A percentile compares a stretch with the other conserved stretches of the same genome.
phyloP scores from a whole-genome alignment of 345 rosid species.

The Erysimum cheiranthoides region DNA sequence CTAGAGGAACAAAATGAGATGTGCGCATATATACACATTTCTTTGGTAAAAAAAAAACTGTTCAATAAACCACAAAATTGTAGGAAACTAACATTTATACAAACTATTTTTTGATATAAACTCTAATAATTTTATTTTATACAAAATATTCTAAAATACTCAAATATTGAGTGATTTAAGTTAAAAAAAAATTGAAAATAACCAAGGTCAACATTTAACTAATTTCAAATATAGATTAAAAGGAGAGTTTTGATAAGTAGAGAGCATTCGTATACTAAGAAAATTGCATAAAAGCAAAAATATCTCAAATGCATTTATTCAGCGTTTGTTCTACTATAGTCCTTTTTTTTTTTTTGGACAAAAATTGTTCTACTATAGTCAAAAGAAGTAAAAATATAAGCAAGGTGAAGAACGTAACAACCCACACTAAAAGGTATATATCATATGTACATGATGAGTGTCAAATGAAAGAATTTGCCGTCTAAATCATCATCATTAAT shows the following conservation, averaged over 20 bases:
- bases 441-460: conserved; percentile 19
- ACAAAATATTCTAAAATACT: neutral
- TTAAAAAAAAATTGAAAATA: neutral
- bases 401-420: neutral
- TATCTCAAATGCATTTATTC: neutral
- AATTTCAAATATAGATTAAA: neutral
- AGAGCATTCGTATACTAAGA: neutral
- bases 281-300: neutral
- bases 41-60: neutral
- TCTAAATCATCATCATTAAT: conserved; percentile 6
- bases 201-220: neutral
- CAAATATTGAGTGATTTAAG: neutral
- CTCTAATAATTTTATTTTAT: neutral
- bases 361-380: neutral
- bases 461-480: conserved; percentile 9
- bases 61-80: neutral
- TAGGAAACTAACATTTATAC: neutral
- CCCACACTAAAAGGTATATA: neutral
- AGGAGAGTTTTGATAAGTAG: neutral
- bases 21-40: neutral
- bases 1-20: neutral
- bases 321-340: no score
- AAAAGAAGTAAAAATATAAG: neutral
- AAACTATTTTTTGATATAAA: conserved; percentile 4
- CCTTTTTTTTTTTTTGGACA: no score